These are phyloP conservation scores for Kodamaea fungicola DNA, from an alignment of 1,139 yeast species.

Conservation along the genomic window DNA sequence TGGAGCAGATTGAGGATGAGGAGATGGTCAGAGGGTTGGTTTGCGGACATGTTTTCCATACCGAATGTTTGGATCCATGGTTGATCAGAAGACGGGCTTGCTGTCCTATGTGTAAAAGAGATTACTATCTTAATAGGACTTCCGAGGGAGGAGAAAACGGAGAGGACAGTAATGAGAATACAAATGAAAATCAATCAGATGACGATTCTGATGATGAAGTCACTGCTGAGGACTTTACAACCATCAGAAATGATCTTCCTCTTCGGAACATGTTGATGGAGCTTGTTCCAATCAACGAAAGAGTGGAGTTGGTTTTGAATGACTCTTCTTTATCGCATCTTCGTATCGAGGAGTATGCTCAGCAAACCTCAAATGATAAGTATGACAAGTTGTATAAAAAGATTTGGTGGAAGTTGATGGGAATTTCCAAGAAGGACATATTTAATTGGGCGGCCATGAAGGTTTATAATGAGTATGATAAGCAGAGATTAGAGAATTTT, in stretches of 20 bases:
- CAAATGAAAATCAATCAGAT: constrained; percentile 13
- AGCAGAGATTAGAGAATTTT: constrained; percentile 5
- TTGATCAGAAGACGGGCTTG: constrained; percentile 70
- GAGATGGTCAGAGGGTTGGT: constrained; percentile 69
- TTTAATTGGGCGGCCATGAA: constrained; percentile 51
- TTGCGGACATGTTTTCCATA: constrained; percentile 84
- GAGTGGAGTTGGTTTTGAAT: constrained; percentile 33
- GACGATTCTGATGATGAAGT: constrained; percentile 3
- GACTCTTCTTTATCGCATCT: constrained; percentile 24
- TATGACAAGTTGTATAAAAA: constrained; percentile 31
- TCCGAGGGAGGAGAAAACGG: constrained; percentile 2
- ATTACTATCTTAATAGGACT: constrained; percentile 38
- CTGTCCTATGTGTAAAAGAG: constrained; percentile 83
- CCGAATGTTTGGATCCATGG: constrained; percentile 83
- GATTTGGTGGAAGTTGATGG: constrained; percentile 56
- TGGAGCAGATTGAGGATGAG: constrained; percentile 60
- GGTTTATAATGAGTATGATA: constrained; percentile 23
- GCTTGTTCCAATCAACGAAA: constrained; percentile 36
- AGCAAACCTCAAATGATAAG: constrained; percentile 31
- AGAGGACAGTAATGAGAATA: constrained; percentile 7
- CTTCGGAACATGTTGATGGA: constrained; percentile 40
- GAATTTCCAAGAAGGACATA: constrained; percentile 44
- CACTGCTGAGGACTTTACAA: constrained; percentile 5
- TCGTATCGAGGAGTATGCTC: constrained; percentile 45
- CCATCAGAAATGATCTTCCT: constrained; percentile 32